Evolutionary conservation across 768 basidiomycete genomes (phyloP).

Genomic region (Kondoa subrosea): DNA sequence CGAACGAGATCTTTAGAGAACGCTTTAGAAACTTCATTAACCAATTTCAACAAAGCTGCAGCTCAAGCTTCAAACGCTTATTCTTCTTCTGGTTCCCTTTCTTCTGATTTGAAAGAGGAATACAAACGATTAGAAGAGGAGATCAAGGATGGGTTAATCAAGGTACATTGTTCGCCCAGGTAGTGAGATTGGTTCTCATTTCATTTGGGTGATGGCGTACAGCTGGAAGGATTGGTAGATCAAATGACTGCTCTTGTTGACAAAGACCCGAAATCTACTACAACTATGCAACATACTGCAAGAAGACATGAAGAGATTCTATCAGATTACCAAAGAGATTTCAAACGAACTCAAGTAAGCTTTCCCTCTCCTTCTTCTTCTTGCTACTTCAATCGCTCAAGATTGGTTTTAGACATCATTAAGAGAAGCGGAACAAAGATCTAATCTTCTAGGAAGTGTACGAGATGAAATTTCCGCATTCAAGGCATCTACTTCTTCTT

Average conservation of each 20-base stretch:
- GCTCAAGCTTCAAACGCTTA: constrained; percentile 34
- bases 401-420: constrained; percentile 53
- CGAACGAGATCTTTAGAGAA: constrained; percentile 89
- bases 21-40: constrained; percentile 75
- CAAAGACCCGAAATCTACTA: constrained; percentile 44
- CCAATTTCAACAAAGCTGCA: constrained; percentile 73
- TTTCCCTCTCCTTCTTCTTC: background rate
- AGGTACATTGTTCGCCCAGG: constrained; percentile 49
- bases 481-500: constrained; percentile 21
- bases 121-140: constrained; percentile 59
- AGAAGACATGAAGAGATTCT: constrained; percentile 80
- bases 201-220: constrained; percentile 27
- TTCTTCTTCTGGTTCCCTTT: constrained; percentile 44
- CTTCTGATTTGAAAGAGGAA: constrained; percentile 43
- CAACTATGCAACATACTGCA: constrained; percentile 62
- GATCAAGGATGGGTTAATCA: constrained; percentile 65
- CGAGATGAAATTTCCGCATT: constrained; percentile 59
- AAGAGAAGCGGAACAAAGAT: constrained; percentile 64
- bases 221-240: constrained; percentile 50
- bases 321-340: constrained; percentile 70
- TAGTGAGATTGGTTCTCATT: constrained; percentile 6
- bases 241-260: constrained; percentile 52
- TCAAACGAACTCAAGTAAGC: constrained; percentile 44
- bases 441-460: constrained; percentile 72
- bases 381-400: background rate